A percentile compares a stretch with the other conserved stretches of the same genome.
Evolutionary conservation across 2,329 filamentous ascomycete genomes (phyloP).

Genomic region (Pseudogymnoascus sp.): DNA sequence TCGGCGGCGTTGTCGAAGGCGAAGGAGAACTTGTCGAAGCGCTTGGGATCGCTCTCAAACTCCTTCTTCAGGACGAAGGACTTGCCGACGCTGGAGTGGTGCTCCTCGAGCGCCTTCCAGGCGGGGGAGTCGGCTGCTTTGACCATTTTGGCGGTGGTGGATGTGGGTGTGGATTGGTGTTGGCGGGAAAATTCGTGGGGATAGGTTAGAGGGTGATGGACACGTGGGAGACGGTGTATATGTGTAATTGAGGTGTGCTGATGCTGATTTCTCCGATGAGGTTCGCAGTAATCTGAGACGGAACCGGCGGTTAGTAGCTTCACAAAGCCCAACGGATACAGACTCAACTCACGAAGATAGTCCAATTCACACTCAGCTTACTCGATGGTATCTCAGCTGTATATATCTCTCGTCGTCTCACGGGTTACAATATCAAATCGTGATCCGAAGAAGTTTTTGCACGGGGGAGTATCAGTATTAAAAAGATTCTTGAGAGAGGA

Average conservation of each 20-base stretch:
- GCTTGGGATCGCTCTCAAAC: slow-evolving; percentile 79
- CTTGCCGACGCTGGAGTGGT: slow-evolving; percentile 81
- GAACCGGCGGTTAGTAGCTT: neutral
- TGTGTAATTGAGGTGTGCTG: neutral
- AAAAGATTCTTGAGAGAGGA: neutral
- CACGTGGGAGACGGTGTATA: neutral
- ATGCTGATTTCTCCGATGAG: neutral
- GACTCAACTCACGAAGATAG: neutral
- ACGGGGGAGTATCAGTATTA: neutral
- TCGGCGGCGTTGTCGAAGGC: slow-evolving; percentile 76
- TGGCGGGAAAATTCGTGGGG: neutral
- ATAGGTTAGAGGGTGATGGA: neutral
- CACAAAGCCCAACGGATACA: neutral
- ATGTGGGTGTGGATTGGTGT: slow-evolving; percentile 11
- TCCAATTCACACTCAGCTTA: neutral
- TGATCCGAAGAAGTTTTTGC: neutral
- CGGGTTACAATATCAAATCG: neutral
- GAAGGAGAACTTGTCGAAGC: slow-evolving; percentile 85
- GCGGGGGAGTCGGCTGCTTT: slow-evolving; percentile 80
- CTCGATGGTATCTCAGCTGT: neutral
- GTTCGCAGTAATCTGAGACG: neutral
- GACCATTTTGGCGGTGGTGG: slow-evolving; percentile 49
- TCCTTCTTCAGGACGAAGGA: slow-evolving; percentile 88
- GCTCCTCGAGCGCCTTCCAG: slow-evolving; percentile 86
- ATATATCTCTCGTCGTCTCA: neutral